A percentile compares a stretch with the other conserved stretches of the same genome.
Evolutionary conservation across 345 rosid species (phyloP).

Genomic region (Fremontodendron californicum): DNA sequence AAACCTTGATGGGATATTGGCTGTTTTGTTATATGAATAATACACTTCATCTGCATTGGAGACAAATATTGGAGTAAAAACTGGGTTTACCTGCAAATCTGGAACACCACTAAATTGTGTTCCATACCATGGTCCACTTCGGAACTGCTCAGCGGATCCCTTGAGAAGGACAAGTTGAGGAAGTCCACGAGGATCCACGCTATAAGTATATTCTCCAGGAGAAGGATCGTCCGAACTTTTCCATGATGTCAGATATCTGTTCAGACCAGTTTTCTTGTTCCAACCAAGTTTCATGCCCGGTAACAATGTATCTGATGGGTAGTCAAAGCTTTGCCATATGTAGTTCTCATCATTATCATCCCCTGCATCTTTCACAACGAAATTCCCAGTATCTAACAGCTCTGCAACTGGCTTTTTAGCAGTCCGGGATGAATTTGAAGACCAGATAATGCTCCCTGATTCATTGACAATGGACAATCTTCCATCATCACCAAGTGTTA

Average conservation of each 20-base stretch:
- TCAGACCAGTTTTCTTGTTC: constrained; percentile 21
- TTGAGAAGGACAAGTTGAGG: constrained; percentile 11
- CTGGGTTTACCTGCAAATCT: constrained; percentile 13
- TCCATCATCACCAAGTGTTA: constrained; percentile 27
- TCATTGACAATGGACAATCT: constrained; percentile 15
- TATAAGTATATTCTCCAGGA: constrained; percentile 9
- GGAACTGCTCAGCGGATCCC: not conserved
- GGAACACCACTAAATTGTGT: constrained; percentile 27
- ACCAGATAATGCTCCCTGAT: not conserved
- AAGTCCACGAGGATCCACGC: constrained; percentile 12
- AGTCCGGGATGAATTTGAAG: not conserved
- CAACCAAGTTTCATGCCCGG: constrained; percentile 50
- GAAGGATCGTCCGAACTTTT: constrained; percentile 24
- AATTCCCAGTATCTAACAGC: constrained; percentile 32
- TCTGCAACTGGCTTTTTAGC: not conserved
- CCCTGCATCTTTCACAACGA: constrained; percentile 30
- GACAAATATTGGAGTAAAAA: constrained; percentile 11
- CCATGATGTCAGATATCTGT: constrained; percentile 36
- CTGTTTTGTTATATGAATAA: constrained; percentile 5
- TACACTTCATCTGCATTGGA: constrained; percentile 7
- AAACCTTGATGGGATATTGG: constrained; percentile 9
- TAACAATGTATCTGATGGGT: constrained; percentile 39
- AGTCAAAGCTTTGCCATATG: constrained; percentile 56
- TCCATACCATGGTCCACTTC: constrained; percentile 27
- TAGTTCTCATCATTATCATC: constrained; percentile 7